Base-by-base conservation (phyloP, 352 stramenopile genomes). In the Globisporangium orthogonon region DNA sequence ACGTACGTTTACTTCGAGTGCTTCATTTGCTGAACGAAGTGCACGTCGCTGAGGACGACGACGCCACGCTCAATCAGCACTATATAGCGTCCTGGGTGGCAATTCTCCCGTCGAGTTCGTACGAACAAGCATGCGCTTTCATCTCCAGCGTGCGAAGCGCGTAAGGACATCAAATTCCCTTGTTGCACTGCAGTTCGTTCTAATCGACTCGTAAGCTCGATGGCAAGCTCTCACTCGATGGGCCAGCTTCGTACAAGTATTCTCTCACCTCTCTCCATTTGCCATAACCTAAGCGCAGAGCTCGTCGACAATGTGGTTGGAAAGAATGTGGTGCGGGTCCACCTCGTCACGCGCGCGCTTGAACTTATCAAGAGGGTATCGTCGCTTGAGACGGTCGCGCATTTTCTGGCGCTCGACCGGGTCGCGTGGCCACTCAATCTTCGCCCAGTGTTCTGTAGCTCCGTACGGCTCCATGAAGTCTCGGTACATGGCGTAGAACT, bases 361-460 rank as follows among this genome's bases (percentile, higher is more conserved):
- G 69, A 98, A 98, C 56, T 87, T 72, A 5, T 92, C 63, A 28
- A 98, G 60, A n/a, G 79, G 69, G 76, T 97, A 98, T 54, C 83
- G 69, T 58, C 77, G 74, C 28, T 72, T 68, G 52, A 97, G 80
- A 40, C 88, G 79, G 13, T 77, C 51, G 35, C 71, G 75, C 69
- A 91, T 83, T 39, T 76, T 67, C 43, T 76, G 60, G 41, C 73
- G 60, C 50, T 91, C 74, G 14, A 41, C 52, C 28, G 61, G 60
- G 67, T 83, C 84, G 29, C 61, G 58, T 5, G 86, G 83, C 69
- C 86, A 81, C 73, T 99, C 96, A 54, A 98, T 89, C 74, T 99
- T 99, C 17, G 96, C 96, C 97, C 97, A 99, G 66, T 99, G 97
- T 64, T 95, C 93, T 18, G 89, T 87, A 2, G 85, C 86, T 17